Percentiles rank a stretch among this genome's conserved stretches.
phyloP scores from a whole-genome alignment of 1,284 basidiomycete genomes.

The Leccinum fuscescens region DNA sequence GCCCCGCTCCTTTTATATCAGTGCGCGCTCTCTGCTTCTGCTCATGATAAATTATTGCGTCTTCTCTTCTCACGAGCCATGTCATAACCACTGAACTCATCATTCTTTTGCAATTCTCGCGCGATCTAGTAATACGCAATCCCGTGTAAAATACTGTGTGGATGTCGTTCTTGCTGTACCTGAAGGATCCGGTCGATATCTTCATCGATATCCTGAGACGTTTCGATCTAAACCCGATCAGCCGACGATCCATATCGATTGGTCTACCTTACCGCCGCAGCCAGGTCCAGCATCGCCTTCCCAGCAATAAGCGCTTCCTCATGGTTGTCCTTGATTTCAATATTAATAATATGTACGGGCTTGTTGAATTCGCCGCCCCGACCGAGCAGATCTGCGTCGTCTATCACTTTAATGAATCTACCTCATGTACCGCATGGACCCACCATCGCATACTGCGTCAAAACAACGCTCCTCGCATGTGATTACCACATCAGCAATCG shows the following conservation, averaged over 20 bases:
- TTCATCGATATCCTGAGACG: constrained; percentile 82
- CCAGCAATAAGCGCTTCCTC: constrained; percentile 97
- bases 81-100: background rate
- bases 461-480: constrained; percentile 99
- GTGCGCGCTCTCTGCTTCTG: background rate
- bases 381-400: constrained; percentile 72
- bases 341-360: constrained; percentile 94
- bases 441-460: constrained; percentile 97
- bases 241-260: constrained; percentile 9
- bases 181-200: constrained; percentile 88
- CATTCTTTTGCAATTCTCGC: constrained; percentile 25
- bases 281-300: constrained; percentile 93
- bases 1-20: constrained; percentile 20
- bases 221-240: constrained; percentile 70
- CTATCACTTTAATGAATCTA: constrained; percentile 14
- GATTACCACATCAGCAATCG: constrained; percentile 92
- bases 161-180: constrained; percentile 83
- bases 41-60: constrained; percentile 39
- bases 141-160: constrained; percentile 89
- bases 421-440: constrained; percentile 27
- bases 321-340: constrained; percentile 99
- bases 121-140: constrained; percentile 78
- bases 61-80: constrained; percentile 45
- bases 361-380: constrained; percentile 92
- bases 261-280: constrained; percentile 67